These are phyloP conservation scores for Trypanosoma avium DNA, from an alignment of 208 protist species.

Conservation along the genomic window DNA sequence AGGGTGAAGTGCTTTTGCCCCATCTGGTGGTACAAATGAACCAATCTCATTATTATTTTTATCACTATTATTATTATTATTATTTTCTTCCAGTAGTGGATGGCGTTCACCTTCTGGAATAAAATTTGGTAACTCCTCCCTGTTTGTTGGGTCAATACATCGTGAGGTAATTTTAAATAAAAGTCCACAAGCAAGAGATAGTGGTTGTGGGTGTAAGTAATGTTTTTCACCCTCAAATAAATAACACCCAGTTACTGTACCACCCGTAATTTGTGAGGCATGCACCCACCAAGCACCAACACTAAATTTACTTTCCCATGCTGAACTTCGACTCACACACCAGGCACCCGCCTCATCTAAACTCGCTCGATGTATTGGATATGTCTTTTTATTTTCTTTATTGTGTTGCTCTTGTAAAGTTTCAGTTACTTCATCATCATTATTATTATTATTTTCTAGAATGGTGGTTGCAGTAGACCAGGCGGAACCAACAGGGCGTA, in stretches of 20 bases:
- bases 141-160: conserved; percentile 17
- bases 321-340: conserved; percentile 90
- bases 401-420: background rate
- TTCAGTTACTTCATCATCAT: too few relatives aligned
- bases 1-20: conserved; percentile 16
- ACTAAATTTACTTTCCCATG: conserved; percentile 95
- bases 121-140: conserved; percentile 22
- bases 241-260: conserved; percentile 52
- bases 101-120: background rate
- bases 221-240: conserved; percentile 91
- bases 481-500: conserved; percentile 84
- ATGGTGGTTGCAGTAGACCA: conserved; percentile 21
- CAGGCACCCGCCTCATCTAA: conserved; percentile 89
- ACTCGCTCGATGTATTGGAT: conserved; percentile 50
- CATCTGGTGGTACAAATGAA: conserved; percentile 24
- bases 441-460: too few relatives aligned
- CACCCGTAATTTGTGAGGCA: conserved; percentile 68
- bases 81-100: background rate
- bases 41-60: background rate
- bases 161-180: conserved; percentile 53
- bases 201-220: conserved; percentile 78
- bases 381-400: background rate
- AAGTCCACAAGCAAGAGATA: conserved; percentile 73
- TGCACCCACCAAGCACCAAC: conserved; percentile 96
- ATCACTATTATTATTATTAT: background rate